Base-by-base conservation (phyloP, 352 stramenopile genomes). In the Pilasporangium apinafurcum region DNA sequence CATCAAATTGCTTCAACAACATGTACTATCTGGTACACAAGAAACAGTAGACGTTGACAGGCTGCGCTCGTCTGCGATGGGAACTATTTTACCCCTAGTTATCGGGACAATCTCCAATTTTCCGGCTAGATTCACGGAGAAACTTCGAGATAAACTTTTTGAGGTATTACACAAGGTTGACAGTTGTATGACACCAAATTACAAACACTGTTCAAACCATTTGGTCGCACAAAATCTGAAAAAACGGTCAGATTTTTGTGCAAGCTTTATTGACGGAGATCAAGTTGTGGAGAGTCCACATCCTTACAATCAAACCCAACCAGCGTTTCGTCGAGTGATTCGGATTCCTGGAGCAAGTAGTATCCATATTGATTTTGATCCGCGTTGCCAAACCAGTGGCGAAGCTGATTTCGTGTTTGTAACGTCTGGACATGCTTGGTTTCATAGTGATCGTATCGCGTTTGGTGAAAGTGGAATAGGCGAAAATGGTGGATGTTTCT, bases 291-390 rank as follows among this genome's bases (percentile, higher is more conserved):
- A 91, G 49, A 85, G 65, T 24, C 32, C 60, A 2, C 78, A 91
- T 50, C 78, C 78, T 22, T 91, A 88, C 56, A 79, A 51, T 26
- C 57, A 74, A 34, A 67, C 47, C 9, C 70, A 86, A 37, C 61
- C 73, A 28, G 59, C 74, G 13, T 70, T 86, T 49, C 68, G 73
- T 5, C 74, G 77, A 33, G 64, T 82, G 17, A 51, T 88, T 18
- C 59, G 58, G 9, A 68, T 86, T 40, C 58, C 72, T 44, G 70
- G 68, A 17, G 75, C 78, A 2, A 71, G 42, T 6, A 53, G 67
- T 12, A 37, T 91, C 7, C 70, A 81, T 24, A 82, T 87, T 29
- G 62, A 82, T 18, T 91, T 91, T 50, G 78, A 91, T 16, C 56
- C 60, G 30, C 65, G 63, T 5, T 86, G 67, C 26, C 63, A 62